These are phyloP conservation scores for Pseudohalonectria lignicola DNA, from an alignment of 2,329 filamentous ascomycete species.

Conservation along the genomic window DNA sequence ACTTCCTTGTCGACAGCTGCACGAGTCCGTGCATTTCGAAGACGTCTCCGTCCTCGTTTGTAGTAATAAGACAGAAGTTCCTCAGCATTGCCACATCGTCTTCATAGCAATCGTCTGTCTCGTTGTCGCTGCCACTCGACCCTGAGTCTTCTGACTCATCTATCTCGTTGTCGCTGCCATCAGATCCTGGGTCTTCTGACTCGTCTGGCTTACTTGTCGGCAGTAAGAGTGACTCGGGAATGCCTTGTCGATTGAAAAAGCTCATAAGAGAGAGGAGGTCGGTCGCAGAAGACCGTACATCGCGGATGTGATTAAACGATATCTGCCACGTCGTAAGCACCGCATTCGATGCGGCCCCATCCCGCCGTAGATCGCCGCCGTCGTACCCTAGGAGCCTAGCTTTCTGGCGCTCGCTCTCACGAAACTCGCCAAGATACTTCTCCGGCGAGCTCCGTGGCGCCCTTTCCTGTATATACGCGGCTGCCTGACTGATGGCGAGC, in stretches of 20 bases:
- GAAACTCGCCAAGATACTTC: conserved; percentile 26
- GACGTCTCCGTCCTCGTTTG: conserved; percentile 7
- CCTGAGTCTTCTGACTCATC: conserved; percentile 3
- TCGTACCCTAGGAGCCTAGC: not conserved
- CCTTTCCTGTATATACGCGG: conserved; percentile 18
- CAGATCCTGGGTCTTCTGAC: conserved; percentile 4
- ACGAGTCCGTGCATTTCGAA: conserved; percentile 32
- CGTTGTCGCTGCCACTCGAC: not conserved
- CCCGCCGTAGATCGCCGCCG: not conserved
- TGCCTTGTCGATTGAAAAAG: conserved; percentile 18
- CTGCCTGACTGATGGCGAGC: conserved; percentile 22
- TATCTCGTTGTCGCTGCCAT: not conserved
- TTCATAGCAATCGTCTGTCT: conserved; percentile 12
- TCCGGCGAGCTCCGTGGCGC: conserved; percentile 16
- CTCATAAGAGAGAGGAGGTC: conserved; percentile 11
- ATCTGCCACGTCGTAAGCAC: not conserved
- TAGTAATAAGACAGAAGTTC: conserved; percentile 23
- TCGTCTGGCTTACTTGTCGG: no score
- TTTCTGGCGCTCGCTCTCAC: conserved; percentile 6
- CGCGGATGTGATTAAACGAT: not conserved
- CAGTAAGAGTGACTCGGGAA: conserved; percentile 21
- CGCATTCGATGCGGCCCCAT: not conserved
- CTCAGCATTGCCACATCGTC: conserved; percentile 21
- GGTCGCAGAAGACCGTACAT: not conserved
- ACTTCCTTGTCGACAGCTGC: conserved; percentile 22